Evolutionary conservation across 192 early-diverging fungal genomes (phyloP), one percentile per base, ranked within the genome.

Genomic region (Lobulomyces angularis): DNA sequence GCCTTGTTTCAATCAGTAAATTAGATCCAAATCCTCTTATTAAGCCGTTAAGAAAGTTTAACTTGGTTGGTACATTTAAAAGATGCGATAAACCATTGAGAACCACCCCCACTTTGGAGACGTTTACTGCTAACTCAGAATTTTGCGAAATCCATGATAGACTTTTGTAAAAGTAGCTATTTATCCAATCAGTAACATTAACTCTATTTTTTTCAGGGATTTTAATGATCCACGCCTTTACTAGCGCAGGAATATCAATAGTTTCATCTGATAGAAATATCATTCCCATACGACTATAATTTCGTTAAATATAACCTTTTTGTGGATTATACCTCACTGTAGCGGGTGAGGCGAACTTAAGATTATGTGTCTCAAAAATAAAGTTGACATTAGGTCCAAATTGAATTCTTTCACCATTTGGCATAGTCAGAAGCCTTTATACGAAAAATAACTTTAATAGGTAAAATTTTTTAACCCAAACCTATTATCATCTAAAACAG

Each of bases 231-330:
- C 69, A 73, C 1, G 45, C 48, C 7, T 56, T 54, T 1, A 68
- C 53, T 8, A 75, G 31, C 5, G 56, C 51, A 22, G 50, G 35
- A 16, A 53, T 25, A 48, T 75, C 69, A 2, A 75, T 43, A 4
- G 62, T 66, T 38, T 75, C 72, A 41, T 75, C 72, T 1, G 69
- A 74, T 19, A 75, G 55, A 43, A 67, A 75, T 21, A 75, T 75
- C 72, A 75, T 75, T n/a, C 72, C 72, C 72, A 75, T 75, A 28
- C 72, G 48, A 45, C 65, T 69, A n/a, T n/a, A n/a, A n/a, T n/a
- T n/a, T n/a, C n/a, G n/a, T n/a, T n/a, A n/a, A n/a, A n/a, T n/a
- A n/a, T n/a, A n/a, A n/a, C n/a, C n/a, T n/a, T n/a, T n/a, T n/a
- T n/a, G n/a, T n/a, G n/a, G n/a, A n/a, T n/a, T n/a, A n/a, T n/a